Percentiles rank a stretch among this genome's conserved stretches.
Evolutionary conservation across 371 early-diverging fungal species (phyloP).

Genomic region (Choanephora cucurbitarum): DNA sequence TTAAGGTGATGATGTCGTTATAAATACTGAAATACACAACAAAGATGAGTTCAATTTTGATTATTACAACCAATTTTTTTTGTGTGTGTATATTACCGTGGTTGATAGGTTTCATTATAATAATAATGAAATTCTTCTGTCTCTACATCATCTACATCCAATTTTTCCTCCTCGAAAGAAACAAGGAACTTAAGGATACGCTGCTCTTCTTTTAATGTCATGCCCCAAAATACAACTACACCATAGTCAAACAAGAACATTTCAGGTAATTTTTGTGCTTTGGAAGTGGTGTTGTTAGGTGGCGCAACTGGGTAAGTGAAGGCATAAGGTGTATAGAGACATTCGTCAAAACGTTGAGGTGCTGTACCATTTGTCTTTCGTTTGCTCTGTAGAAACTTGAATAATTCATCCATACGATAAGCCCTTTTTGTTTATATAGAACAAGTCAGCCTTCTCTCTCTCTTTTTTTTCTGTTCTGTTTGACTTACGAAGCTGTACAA

Average conservation of each 20-base stretch:
- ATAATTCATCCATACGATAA: constrained; percentile 62
- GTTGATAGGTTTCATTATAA: constrained; percentile 74
- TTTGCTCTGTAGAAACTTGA: constrained; percentile 56
- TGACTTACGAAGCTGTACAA: constrained; percentile 74
- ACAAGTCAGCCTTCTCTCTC: background rate
- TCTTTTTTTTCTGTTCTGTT: background rate
- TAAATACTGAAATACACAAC: constrained; percentile 52
- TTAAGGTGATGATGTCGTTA: constrained; percentile 60
- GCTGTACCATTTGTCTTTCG: constrained; percentile 40
- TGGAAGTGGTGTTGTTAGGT: constrained; percentile 16
- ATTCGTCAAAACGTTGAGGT: constrained; percentile 54
- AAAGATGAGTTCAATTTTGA: background rate
- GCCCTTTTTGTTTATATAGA: constrained; percentile 29
- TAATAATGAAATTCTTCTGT: constrained; percentile 91
- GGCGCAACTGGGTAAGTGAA: constrained; percentile 43
- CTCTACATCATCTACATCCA: constrained; percentile 78
- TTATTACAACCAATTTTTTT: background rate
- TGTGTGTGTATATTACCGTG: constrained; percentile 48
- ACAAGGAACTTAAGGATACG: constrained; percentile 68
- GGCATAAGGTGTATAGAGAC: constrained; percentile 53
- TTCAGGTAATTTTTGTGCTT: constrained; percentile 48
- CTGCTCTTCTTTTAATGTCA: constrained; percentile 83
- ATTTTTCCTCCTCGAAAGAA: constrained; percentile 70
- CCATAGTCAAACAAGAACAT: constrained; percentile 93
- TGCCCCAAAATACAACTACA: constrained; percentile 95